Evolutionary conservation across 495 filamentous ascomycete species (phyloP).

Genomic region (Penicillium alfredii): DNA sequence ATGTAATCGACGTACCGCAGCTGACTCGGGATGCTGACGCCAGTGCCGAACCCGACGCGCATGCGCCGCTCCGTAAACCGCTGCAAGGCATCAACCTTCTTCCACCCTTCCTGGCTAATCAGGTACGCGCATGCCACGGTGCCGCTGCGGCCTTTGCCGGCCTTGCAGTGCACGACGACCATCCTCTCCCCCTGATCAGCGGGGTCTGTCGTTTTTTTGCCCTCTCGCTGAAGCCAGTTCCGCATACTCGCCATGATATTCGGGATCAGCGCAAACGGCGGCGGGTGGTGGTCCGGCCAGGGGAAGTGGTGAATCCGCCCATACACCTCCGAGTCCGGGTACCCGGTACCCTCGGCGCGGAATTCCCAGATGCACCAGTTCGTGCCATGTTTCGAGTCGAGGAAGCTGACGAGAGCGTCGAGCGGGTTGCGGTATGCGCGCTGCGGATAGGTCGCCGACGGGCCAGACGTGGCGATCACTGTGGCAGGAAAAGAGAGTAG

Average conservation of each 20-base stretch:
- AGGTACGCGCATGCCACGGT: constrained; percentile 82
- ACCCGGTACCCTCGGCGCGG: constrained; percentile 91
- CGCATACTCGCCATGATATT: constrained; percentile 86
- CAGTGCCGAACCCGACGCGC: constrained; percentile 78
- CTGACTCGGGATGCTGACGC: constrained; percentile 92
- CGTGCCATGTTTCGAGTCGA: constrained; percentile 73
- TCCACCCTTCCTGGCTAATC: constrained; percentile 87
- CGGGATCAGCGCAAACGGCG: constrained; percentile 82
- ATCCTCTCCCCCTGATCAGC: constrained; percentile 53
- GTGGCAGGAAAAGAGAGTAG: too few relatives aligned
- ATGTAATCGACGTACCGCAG: constrained; percentile 85
- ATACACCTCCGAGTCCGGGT: constrained; percentile 84
- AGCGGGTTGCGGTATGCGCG: constrained; percentile 90
- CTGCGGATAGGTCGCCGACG: constrained; percentile 79
- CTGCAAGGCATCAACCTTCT: constrained; percentile 65
- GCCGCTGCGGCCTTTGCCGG: constrained; percentile 92
- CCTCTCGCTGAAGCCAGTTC: constrained; percentile 67
- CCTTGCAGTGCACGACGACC: constrained; percentile 93
- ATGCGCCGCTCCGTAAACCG: constrained; percentile 85
- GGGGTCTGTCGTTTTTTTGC: constrained; percentile 17
- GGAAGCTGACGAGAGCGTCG: constrained; percentile 73
- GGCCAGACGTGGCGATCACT: constrained; percentile 77
- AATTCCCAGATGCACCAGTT: constrained; percentile 97
- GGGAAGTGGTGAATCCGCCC: constrained; percentile 80
- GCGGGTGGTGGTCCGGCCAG: constrained; percentile 96